Base-by-base conservation (phyloP, 805 yeast species). In the Yarrowia porcina region DNA sequence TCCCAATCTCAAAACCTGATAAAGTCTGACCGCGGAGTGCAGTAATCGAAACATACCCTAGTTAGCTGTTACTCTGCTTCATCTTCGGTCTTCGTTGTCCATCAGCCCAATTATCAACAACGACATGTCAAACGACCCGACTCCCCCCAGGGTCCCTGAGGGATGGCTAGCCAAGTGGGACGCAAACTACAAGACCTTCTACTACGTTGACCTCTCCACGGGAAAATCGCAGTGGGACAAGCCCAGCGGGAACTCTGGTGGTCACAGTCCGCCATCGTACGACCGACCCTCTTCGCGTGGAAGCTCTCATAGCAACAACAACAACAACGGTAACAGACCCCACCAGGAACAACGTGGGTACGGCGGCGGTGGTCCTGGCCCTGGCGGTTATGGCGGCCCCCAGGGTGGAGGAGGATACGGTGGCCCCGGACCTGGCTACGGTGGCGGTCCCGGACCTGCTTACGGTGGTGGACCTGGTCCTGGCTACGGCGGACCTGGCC, bases 201-300 rank as follows among this genome's bases (percentile, higher is more conserved):
- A 86, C 73, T 93, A 85, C 70, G 96, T 93, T n/a, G 79, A 90
- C 68, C 75, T 88, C 66, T 70, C 79, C 15, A 82, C 89, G 13
- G 87, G 88, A 65, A 77, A 83, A 67, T 89, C 97, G 0, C 97
- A 91, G 73, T 93, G 98, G 98, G 96, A 89, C 61, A 83, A 85
- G 13, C 97, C 97, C 15, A 20, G 63, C 1, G 71, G 63, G n/a
- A n/a, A n/a, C 23, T 54, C 66, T 28, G 38, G 39, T 15, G 56
- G 56, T 35, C 36, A 45, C 39, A 54, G 65, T 54, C 39, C 67
- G 64, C 33, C 64, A 30, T 33, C 47, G 20, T 47, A 59, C n/a
- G 71, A 67, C 17, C 67, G 72, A n/a, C 69, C 69, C 18, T 71
- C 73, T 2, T 66, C 44, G 61, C 63, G 39, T 36, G 57, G 63